A percentile compares a stretch with the other conserved stretches of the same genome.
phyloP scores from a whole-genome alignment of 129 eudicot species.

The Flaveria trinervia region DNA sequence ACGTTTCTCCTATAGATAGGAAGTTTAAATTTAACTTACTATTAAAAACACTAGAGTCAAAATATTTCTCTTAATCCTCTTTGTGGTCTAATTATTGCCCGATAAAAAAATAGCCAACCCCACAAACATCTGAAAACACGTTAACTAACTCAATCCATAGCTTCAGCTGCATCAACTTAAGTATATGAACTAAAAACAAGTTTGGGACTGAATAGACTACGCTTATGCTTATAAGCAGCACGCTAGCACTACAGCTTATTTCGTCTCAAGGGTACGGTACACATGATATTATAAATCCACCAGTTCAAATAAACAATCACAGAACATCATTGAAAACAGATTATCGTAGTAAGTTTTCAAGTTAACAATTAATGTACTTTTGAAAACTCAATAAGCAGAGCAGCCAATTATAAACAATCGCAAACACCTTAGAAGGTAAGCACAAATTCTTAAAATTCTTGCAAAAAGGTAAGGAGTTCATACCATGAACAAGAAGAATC shows the following conservation, averaged over 20 bases:
- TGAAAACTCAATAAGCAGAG: not conserved
- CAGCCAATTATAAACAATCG: not conserved
- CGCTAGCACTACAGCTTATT: not conserved
- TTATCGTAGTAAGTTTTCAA: not conserved
- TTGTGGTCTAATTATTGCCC: not conserved
- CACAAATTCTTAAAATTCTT: not conserved
- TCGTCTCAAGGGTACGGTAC: not conserved
- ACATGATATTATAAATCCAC: not conserved
- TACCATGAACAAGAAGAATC: constrained; percentile 73
- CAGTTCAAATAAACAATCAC: not conserved
- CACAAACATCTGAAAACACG: not conserved
- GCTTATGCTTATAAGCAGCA: not conserved
- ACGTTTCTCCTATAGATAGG: not conserved
- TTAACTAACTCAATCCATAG: not conserved
- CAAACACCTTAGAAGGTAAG: not conserved
- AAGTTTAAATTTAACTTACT: not conserved
- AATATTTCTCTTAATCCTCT: not conserved
- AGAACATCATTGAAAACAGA: not conserved
- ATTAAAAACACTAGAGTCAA: not conserved
- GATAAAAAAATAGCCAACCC: not conserved
- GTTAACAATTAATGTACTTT: not conserved
- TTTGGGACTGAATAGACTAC: not conserved
- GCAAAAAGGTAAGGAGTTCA: not conserved
- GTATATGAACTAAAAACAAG: not conserved
- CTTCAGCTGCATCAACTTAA: no score